Conservation (phyloP, 1,284 basidiomycete species). For the Cutaneotrichosporon sp. region DNA sequence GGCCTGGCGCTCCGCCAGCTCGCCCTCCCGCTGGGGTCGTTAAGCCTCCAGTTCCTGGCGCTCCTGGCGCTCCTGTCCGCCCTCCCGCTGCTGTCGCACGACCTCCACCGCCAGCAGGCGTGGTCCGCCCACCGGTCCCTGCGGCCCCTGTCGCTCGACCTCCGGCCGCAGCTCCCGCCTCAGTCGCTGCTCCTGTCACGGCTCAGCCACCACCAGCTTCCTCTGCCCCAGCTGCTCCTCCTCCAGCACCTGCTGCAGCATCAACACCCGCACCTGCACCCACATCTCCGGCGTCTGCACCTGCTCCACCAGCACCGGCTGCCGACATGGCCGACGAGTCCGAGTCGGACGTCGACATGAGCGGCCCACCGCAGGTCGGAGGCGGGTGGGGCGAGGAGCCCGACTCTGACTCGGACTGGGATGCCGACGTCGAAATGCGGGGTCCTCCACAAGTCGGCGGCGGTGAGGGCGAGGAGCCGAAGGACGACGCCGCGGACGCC, state of each 20-base stretch:
- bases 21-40: neutral
- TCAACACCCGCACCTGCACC: slow-evolving; percentile 7
- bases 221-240: neutral
- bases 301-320: neutral
- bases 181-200: neutral
- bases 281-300: no score
- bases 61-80: neutral
- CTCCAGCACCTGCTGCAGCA: neutral
- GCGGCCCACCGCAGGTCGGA: slow-evolving; percentile 41
- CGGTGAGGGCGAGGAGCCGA: neutral
- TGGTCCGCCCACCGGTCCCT: neutral
- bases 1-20: neutral
- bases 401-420: neutral
- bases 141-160: neutral
- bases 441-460: neutral
- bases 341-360: slow-evolving; percentile 41
- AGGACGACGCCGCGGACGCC: neutral
- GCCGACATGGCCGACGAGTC: slow-evolving; percentile 10
- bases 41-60: neutral
- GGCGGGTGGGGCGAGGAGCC: slow-evolving; percentile 30
- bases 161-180: neutral
- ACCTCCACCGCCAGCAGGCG: neutral
- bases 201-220: neutral
- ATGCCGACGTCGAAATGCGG: neutral
- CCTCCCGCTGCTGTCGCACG: slow-evolving; percentile 6